Percentiles rank a stretch among this genome's conserved stretches.
Evolutionary conservation across 768 basidiomycete species (phyloP).

Genomic region (Suillus plorans): DNA sequence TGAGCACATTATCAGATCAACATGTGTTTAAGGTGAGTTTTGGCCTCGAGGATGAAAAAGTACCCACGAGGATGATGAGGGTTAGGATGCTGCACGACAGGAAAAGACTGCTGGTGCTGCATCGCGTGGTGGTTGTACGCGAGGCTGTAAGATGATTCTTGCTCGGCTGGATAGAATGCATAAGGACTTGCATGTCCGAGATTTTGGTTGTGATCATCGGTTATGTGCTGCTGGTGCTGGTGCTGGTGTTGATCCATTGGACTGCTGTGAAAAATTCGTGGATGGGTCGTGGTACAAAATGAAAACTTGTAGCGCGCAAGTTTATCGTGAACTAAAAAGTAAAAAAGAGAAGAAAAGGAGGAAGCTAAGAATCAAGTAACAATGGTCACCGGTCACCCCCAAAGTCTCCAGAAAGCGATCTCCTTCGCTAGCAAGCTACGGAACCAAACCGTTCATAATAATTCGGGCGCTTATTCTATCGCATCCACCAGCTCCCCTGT

Average conservation of each 20-base stretch:
- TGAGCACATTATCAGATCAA: conserved; percentile 63
- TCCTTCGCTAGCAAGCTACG: conserved; percentile 29
- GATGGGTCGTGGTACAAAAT: conserved; percentile 34
- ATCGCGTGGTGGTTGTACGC: conserved; percentile 55
- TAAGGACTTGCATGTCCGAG: conserved; percentile 42
- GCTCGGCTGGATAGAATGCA: conserved; percentile 54
- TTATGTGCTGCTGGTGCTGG: conserved; percentile 44
- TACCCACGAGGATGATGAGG: conserved; percentile 76
- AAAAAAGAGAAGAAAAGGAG: conserved; percentile 34
- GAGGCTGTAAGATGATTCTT: conserved; percentile 54
- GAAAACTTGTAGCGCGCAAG: conserved; percentile 30
- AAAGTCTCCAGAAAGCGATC: conserved; percentile 17
- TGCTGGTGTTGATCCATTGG: conserved; percentile 39
- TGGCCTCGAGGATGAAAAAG: conserved; percentile 38
- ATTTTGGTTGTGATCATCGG: conserved; percentile 46
- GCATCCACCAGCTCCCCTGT: neutral
- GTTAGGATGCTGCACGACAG: conserved; percentile 53
- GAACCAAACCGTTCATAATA: conserved; percentile 21
- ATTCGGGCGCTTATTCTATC: neutral
- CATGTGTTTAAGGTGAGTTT: conserved; percentile 50
- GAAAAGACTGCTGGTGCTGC: conserved; percentile 49
- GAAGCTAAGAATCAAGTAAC: conserved; percentile 33
- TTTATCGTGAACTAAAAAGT: conserved; percentile 35
- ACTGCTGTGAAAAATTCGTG: conserved; percentile 43
- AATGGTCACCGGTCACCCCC: conserved; percentile 20